Evolutionary conservation across 2,329 filamentous ascomycete genomes (phyloP).

Genomic region (Onygena corvina): DNA sequence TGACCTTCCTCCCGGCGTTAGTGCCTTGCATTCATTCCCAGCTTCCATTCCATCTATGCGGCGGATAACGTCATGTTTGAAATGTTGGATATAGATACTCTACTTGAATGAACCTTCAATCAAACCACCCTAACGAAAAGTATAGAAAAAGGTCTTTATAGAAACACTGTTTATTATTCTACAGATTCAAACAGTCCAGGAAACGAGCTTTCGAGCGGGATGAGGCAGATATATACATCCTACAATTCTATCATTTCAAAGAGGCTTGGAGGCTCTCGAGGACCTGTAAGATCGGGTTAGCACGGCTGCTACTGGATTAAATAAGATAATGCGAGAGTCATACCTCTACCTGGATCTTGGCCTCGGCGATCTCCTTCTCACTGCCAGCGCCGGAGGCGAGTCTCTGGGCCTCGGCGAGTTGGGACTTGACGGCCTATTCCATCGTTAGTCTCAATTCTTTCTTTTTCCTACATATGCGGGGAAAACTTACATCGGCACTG

Average conservation of each 20-base stretch:
- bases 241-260: constrained; percentile 35
- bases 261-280: constrained; percentile 39
- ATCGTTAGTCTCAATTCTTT: neutral
- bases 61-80: too few relatives aligned
- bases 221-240: constrained; percentile 30
- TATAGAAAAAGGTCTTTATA: constrained; percentile 12
- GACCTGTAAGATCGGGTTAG: constrained; percentile 27
- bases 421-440: constrained; percentile 59
- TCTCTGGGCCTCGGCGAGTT: constrained; percentile 93
- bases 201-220: constrained; percentile 13
- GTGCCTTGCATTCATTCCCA: neutral
- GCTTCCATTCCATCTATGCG: neutral
- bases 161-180: constrained; percentile 27
- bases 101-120: neutral
- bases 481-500: constrained; percentile 57
- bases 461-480: neutral
- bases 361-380: constrained; percentile 95
- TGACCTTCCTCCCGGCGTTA: too few relatives aligned
- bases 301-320: neutral
- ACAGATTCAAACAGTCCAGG: constrained; percentile 23
- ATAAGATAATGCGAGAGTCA: constrained; percentile 21
- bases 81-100: too few relatives aligned
- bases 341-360: constrained; percentile 98
- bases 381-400: constrained; percentile 79
- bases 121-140: neutral